Conservation (phyloP, 1,139 yeast genomes). For the Kodamaea anthophila region DNA sequence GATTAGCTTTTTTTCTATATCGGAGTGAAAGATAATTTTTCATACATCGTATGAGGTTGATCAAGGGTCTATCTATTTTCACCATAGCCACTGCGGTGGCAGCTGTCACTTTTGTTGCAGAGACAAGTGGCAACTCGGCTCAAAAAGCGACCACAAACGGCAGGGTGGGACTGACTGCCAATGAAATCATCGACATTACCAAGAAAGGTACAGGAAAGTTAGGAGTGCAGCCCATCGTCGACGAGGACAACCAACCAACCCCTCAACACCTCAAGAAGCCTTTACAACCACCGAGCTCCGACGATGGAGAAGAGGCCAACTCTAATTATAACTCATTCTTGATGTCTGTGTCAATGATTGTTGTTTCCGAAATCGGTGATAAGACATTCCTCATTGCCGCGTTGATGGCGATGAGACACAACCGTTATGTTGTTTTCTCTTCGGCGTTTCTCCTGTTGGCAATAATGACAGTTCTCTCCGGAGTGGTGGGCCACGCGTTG, state of each 20-base stretch:
- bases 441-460: slow-evolving; percentile 85
- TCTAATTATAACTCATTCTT: slow-evolving; percentile 45
- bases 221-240: slow-evolving; percentile 21
- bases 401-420: slow-evolving; percentile 94
- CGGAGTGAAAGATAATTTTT: slow-evolving; percentile 4
- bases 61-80: slow-evolving; percentile 1
- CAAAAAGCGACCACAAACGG: no score
- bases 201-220: slow-evolving; percentile 11
- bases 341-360: slow-evolving; percentile 78
- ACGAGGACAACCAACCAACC: slow-evolving; percentile 28
- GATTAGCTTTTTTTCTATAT: slow-evolving; percentile 3
- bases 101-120: no score
- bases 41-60: slow-evolving; percentile 3
- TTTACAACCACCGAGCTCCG: slow-evolving; percentile 12
- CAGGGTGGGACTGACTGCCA: slow-evolving; percentile 1
- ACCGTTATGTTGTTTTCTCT: slow-evolving; percentile 73
- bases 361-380: slow-evolving; percentile 93
- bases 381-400: slow-evolving; percentile 96
- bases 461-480: slow-evolving; percentile 87
- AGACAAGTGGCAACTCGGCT: no score
- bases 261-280: slow-evolving; percentile 21
- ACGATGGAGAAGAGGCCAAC: slow-evolving; percentile 13
- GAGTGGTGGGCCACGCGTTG: slow-evolving; percentile 84
- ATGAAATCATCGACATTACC: slow-evolving; percentile 3
- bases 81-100: slow-evolving; percentile 1